A percentile compares a stretch with the other conserved stretches of the same genome.
phyloP scores from a whole-genome alignment of 2,329 filamentous ascomycete genomes.

The Cadophora sp. region DNA sequence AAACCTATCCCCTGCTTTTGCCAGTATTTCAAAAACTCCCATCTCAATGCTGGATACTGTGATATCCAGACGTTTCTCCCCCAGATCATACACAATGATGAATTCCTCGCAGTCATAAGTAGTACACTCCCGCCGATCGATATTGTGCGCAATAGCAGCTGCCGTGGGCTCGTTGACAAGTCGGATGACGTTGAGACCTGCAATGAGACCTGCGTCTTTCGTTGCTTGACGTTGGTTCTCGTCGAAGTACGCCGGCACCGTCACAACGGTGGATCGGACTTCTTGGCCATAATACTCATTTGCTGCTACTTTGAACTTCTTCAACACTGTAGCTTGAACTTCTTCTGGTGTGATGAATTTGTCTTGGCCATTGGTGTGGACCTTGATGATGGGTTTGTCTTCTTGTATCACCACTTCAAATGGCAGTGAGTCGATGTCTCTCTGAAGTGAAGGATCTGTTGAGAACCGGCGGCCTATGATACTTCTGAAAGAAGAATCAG shows the following conservation, averaged over 20 bases:
- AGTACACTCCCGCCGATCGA: conserved; percentile 48
- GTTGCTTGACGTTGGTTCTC: conserved; percentile 77
- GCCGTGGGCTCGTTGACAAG: conserved; percentile 79
- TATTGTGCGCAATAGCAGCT: conserved; percentile 74
- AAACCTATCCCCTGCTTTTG: neutral
- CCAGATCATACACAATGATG: conserved; percentile 22
- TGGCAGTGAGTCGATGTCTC: conserved; percentile 14
- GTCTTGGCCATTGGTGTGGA: conserved; percentile 8
- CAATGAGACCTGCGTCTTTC: conserved; percentile 71
- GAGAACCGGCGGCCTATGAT: conserved; percentile 24
- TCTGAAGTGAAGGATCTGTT: conserved; percentile 17
- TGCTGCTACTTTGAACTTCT: conserved; percentile 25
- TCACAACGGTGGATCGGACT: conserved; percentile 58
- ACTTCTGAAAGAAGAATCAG: conserved; percentile 6
- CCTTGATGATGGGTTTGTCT: conserved; percentile 16
- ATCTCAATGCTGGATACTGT: conserved; percentile 19
- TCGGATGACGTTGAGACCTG: conserved; percentile 74
- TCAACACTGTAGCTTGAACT: conserved; percentile 22
- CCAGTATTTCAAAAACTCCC: conserved; percentile 27
- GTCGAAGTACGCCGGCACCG: conserved; percentile 78
- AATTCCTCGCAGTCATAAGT: neutral
- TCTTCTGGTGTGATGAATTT: conserved; percentile 18
- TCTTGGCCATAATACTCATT: conserved; percentile 12
- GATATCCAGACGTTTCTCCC: conserved; percentile 16
- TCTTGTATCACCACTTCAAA: conserved; percentile 19